Base-by-base conservation (phyloP, 108 stramenopile genomes). In the Ochromonas danica region DNA sequence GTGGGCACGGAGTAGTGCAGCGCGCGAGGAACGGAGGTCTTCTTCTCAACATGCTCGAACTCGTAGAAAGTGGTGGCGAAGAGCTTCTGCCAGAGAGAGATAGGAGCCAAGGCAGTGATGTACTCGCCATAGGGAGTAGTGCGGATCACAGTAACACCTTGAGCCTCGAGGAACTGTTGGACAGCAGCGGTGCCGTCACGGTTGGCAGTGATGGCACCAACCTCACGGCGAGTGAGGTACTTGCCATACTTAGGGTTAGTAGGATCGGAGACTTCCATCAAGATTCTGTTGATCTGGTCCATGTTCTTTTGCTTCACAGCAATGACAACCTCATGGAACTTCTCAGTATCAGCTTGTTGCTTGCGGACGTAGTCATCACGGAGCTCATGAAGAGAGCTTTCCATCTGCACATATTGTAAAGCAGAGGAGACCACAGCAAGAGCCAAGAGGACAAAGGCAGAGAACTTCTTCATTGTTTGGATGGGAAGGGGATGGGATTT, bases 221-320 rank as follows among this genome's bases (percentile, higher is more conserved):
- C 72, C n/a, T 81, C 71, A 39, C 43, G 10, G 25, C 39, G 22
- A 72, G 71, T 42, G 25, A 81, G 31, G 25, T 42, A 71, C 30
- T 81, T 45, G 0, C 42, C 43, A 41, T 81, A 81, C 30, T 61
- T 27, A 36, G 80, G 71, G 60, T 35, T 57, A 1, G 27, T 2
- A 1, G 80, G 80, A 43, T 30, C n/a, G 28, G 71, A 74, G 0
- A 65, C 33, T 35, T 81, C 80, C 42, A 70, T 41, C 28, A 81
- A 72, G 35, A 28, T 72, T 10, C 61, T 40, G n/a, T 81, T 43
- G 14, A 81, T 36, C 33, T 36, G 27, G 0, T 42, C 27, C n/a
- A 81, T 39, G 10, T 67, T 42, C 27, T 10, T 57, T 35, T 65
- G 10, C 27, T 30, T 0, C 6, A 67, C 33, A 10, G 63, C 63